Base-by-base conservation (phyloP, 2,329 filamentous ascomycete species). In the Pseudocercospora eumusae region DNA sequence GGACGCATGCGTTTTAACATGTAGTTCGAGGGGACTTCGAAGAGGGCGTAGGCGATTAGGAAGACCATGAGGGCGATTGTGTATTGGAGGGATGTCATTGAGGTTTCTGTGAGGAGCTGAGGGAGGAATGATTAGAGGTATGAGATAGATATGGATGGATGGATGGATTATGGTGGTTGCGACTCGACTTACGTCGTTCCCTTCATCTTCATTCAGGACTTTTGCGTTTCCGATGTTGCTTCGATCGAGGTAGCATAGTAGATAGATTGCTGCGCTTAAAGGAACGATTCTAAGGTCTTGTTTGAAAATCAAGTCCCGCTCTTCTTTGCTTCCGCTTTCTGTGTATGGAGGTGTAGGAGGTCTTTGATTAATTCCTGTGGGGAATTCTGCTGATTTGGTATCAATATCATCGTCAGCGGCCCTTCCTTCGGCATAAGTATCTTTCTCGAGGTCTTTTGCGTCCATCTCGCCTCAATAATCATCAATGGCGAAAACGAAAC, bases 221-320 rank as follows among this genome's bases (percentile, higher is more conserved):
- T 85, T 63, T 20, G 62, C 63, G 21, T 67, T 65, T 18, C 64
- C 67, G 15, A 90, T 89, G 73, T 90, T 90, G 59, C 60, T 63
- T 18, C 57, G 85, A 74, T 90, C 87, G 23, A 90, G 81, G 71
- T 87, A 89, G 74, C 85, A 88, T 21, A 90, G 80, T 50, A 90
- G 80, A 73, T 88, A 91, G 56, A 90, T 87, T 57, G 74, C 77
- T 6, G 85, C 84, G n/a, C 81, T 84, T 13, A 89, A 75, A 1
- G 88, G 87, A 13, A 89, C 77, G 60, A 90, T 87, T 59, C 83
- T 81, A 18, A 84, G 62, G 71, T 90, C 88, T 69, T 88, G 86
- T 52, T 71, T 70, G 31, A 64, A 60, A 7, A 69, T 56, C 21
- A 69, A 49, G 4, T 61, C 55, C 49, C 63, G 55, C 15, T 68